Percentiles rank a stretch among this genome's conserved stretches.
Evolutionary conservation across 108 stramenopile species (phyloP).

Genomic region (Cyclotella baltica): DNA sequence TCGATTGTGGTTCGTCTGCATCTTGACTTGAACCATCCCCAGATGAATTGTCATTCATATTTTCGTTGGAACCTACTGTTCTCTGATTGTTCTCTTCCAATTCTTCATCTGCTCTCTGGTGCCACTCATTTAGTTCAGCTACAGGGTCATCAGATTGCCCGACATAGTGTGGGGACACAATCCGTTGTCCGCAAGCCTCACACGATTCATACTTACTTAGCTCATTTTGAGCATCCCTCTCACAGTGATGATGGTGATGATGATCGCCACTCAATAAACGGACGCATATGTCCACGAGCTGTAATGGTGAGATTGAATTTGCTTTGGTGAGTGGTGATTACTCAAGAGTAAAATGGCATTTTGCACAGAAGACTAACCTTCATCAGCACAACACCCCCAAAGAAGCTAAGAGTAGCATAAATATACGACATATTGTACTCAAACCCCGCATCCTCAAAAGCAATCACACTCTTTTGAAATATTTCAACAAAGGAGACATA

Average conservation of each 20-base stretch:
- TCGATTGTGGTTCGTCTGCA: not conserved
- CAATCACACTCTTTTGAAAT: conserved; percentile 62
- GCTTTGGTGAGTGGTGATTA: not conserved
- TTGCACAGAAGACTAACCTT: conserved; percentile 38
- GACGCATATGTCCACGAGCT: conserved; percentile 41
- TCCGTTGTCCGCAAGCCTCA: conserved; percentile 7
- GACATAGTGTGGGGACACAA: conserved; percentile 32
- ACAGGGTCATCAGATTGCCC: conserved; percentile 53
- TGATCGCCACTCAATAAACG: conserved; percentile 40
- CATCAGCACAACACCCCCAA: conserved; percentile 71
- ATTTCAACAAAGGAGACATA: conserved; percentile 88
- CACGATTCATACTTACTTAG: conserved; percentile 12
- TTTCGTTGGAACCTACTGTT: conserved; percentile 28
- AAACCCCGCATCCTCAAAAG: conserved; percentile 43
- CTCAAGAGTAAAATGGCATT: not conserved
- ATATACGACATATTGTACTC: conserved; percentile 49
- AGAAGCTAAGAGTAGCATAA: conserved; percentile 69
- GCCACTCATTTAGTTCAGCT: conserved; percentile 53
- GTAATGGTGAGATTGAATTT: conserved; percentile 1
- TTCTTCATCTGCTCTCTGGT: conserved; percentile 39
- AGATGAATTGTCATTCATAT: conserved; percentile 20
- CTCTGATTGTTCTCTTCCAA: conserved; percentile 14
- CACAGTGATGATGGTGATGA: conserved; percentile 32
- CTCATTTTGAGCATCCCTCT: conserved; percentile 16
- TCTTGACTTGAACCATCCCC: conserved; percentile 2